phyloP scores from a whole-genome alignment of 129 eudicot species.

The Centaurea solstitialis region DNA sequence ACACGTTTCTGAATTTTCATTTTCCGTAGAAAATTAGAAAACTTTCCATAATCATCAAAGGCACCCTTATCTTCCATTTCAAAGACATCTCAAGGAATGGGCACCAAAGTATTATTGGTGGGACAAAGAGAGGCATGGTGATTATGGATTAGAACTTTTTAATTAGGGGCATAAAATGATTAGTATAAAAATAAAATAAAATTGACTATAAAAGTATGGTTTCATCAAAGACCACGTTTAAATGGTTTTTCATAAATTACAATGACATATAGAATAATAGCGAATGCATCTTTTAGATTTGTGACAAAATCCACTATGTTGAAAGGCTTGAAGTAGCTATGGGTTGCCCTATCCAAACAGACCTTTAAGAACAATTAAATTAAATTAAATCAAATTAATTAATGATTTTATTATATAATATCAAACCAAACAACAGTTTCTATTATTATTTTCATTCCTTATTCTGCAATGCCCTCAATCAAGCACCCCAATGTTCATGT shows the following conservation, averaged over 20 bases:
- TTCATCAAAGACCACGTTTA: background rate
- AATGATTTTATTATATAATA: no score
- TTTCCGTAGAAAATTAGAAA: no score
- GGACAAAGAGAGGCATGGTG: no score
- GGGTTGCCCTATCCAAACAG: background rate
- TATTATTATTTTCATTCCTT: no score
- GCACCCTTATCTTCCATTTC: background rate
- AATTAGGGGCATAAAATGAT: no score
- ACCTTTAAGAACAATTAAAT: background rate
- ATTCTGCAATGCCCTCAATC: no score
- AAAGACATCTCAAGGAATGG: background rate
- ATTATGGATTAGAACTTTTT: background rate
- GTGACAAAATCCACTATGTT: background rate
- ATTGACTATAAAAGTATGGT: background rate
- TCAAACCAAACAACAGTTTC: no score
- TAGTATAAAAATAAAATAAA: background rate
- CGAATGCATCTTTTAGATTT: no score
- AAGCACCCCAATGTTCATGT: background rate
- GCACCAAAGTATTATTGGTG: background rate
- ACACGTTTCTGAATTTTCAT: no score
- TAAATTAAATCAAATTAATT: background rate
- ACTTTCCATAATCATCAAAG: no score
- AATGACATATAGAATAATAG: no score
- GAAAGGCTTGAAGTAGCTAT: background rate
- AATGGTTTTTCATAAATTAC: no score